These are phyloP conservation scores for Lipomyces orientalis DNA, from an alignment of 805 yeast genomes.

Conservation along the genomic window DNA sequence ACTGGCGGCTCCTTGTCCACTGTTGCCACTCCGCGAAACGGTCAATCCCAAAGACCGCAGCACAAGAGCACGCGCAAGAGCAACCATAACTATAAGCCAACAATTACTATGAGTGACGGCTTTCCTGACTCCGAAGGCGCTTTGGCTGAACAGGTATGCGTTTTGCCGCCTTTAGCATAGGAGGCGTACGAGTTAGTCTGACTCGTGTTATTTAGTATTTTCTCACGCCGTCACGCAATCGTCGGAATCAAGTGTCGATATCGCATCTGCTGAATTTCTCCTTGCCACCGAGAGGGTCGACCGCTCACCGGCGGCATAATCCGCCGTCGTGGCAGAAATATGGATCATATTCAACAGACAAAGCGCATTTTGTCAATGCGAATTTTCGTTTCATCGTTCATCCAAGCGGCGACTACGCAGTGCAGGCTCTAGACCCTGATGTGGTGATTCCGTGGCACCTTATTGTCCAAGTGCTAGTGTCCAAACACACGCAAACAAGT, in stretches of 20 bases:
- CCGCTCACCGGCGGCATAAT: slow-evolving; percentile 22
- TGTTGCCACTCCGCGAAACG: slow-evolving; percentile 23
- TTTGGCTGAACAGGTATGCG: slow-evolving; percentile 30
- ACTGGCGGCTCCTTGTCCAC: background rate
- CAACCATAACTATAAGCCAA: slow-evolving; percentile 29
- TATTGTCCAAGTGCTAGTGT: slow-evolving; percentile 74
- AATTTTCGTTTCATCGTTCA: slow-evolving; percentile 85
- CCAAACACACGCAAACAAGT: slow-evolving; percentile 61
- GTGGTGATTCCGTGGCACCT: slow-evolving; percentile 65
- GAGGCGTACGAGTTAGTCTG: background rate
- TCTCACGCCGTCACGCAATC: slow-evolving; percentile 26
- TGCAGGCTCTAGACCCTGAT: slow-evolving; percentile 76
- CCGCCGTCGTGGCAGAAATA: slow-evolving; percentile 33
- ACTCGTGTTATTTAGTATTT: slow-evolving; percentile 8
- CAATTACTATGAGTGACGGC: slow-evolving; percentile 21
- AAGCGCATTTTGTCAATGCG: slow-evolving; percentile 64
- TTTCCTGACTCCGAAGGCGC: slow-evolving; percentile 24
- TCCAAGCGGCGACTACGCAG: slow-evolving; percentile 57
- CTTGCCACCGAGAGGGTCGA: slow-evolving; percentile 36
- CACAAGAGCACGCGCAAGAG: slow-evolving; percentile 28
- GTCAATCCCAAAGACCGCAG: slow-evolving; percentile 22
- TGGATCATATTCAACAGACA: slow-evolving; percentile 37
- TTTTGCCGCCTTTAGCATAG: background rate
- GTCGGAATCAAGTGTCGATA: slow-evolving; percentile 34
- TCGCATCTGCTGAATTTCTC: slow-evolving; percentile 37